Evolutionary conservation across 2,329 filamentous ascomycete species (phyloP), one percentile per base, ranked within the genome.

Genomic region (Ceratocystis papillata): DNA sequence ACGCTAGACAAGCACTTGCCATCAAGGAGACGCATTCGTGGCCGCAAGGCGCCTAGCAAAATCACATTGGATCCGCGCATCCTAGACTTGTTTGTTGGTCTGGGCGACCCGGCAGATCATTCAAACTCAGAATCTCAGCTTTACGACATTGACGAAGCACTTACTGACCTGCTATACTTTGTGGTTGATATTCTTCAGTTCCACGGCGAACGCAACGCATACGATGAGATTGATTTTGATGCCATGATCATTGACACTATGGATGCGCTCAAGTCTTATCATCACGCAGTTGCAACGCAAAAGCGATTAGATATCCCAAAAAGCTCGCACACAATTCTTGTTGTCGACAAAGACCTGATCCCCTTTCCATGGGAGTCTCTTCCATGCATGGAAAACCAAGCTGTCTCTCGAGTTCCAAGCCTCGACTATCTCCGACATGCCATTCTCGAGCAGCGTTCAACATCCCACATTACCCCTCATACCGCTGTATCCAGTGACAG

Each of bases 211-310:
- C 84, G 86, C 61, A 99, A 97, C 73, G 94, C 95, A 0, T 96
- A 96, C 75, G 94, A 99, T 71, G 94, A 99, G 76, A 89, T 99
- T 69, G 93, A 97, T 75, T 96, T 97, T 73, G 94, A 99, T 69
- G 78, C 82, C 70, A 95, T 99, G 84, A 85, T 92, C 4, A 81
- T 97, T 48, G 91, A 96, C 71, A 90, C 89, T 0, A 82, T 90
- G 48, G 93, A 96, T 75, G 90, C 91, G 1, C 78, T 99, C 30
- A 84, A 86, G 62, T 82, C 84, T 0, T 96, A 96, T 72, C 87
- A 96, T 71, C 80, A 78, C 28, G 77, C 78, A 0, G 75, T 75
- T 30, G 72, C 77, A 65, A 66, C 67, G 30, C 65, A 57, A n/a
- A 44, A 57, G 30, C 61, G 64, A 17, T 64, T 66, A 0, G 73